These are phyloP conservation scores for Margaritispora aquatica DNA, from an alignment of 495 filamentous ascomycete genomes.

Conservation along the genomic window DNA sequence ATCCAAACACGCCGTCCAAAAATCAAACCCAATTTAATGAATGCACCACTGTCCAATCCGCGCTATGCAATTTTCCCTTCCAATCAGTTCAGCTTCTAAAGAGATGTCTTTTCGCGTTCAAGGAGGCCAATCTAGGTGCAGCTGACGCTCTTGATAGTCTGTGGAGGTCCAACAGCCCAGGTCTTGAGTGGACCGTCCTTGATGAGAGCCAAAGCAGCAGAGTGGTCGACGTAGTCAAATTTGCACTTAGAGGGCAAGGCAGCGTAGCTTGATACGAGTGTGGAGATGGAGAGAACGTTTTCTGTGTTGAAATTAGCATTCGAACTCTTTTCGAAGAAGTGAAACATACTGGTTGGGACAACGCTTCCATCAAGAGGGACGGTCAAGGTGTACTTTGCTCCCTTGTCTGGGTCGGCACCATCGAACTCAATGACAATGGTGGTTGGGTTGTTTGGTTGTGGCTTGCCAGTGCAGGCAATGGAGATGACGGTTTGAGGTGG, in stretches of 20 bases:
- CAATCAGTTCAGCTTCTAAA: not conserved
- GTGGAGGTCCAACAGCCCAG: constrained; percentile 20
- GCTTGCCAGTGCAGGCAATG: constrained; percentile 3
- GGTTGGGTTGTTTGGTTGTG: not conserved
- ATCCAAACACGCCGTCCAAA: not conserved
- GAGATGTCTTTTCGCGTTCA: not conserved
- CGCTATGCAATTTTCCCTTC: not conserved
- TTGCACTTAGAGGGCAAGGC: constrained; percentile 5
- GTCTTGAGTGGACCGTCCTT: not conserved
- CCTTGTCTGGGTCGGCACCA: constrained; percentile 13
- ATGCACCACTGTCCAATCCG: not conserved
- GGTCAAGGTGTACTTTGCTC: constrained; percentile 8
- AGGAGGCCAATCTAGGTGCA: not conserved
- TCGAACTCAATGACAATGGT: constrained; percentile 17
- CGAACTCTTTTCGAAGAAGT: not conserved
- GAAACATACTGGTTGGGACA: constrained; percentile 9
- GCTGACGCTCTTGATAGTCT: constrained; percentile 12
- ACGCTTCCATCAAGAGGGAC: constrained; percentile 12
- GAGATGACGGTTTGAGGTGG: constrained; percentile 18
- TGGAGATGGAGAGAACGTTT: constrained; percentile 18
- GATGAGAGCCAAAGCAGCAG: constrained; percentile 6
- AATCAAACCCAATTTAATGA: too few relatives aligned
- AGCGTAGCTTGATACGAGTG: constrained; percentile 6
- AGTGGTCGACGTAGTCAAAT: constrained; percentile 8
- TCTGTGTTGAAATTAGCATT: not conserved